Evolutionary conservation across 1,284 basidiomycete species (phyloP).

Genomic region (Cystobasidium sp.): DNA sequence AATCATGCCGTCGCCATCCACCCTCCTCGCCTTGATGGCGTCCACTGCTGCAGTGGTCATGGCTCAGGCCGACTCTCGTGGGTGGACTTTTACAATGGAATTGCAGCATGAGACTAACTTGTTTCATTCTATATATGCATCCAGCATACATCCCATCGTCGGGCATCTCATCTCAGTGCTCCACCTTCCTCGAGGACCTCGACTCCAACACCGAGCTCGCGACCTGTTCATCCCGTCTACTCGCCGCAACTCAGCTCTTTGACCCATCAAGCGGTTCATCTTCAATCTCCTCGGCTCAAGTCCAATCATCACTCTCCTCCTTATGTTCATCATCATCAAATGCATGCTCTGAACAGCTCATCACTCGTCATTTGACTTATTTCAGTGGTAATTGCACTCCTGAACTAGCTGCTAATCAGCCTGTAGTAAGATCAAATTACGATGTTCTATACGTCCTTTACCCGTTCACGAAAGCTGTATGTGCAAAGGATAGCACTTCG

Average conservation of each 20-base stretch:
- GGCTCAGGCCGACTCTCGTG: too few relatives aligned
- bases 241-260: slow-evolving; percentile 67
- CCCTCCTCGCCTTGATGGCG: too few relatives aligned
- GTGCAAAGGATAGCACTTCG: slow-evolving; percentile 69
- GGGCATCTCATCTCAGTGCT: slow-evolving; percentile 36
- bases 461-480: slow-evolving; percentile 71
- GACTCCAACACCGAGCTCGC: slow-evolving; percentile 67
- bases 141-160: slow-evolving; percentile 35
- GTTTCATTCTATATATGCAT: neutral
- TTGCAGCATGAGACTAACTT: neutral
- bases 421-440: slow-evolving; percentile 63
- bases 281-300: slow-evolving; percentile 43
- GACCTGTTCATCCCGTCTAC: slow-evolving; percentile 69
- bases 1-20: too few relatives aligned
- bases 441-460: slow-evolving; percentile 74
- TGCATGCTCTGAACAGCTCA: slow-evolving; percentile 65
- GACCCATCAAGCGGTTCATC: slow-evolving; percentile 54
- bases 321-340: slow-evolving; percentile 65
- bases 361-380: slow-evolving; percentile 67
- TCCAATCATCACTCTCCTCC: slow-evolving; percentile 64
- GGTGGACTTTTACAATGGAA: neutral
- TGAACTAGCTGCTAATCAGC: slow-evolving; percentile 65
- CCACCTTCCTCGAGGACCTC: slow-evolving; percentile 65
- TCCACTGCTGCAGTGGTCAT: too few relatives aligned
- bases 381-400: slow-evolving; percentile 71